Evolutionary conservation across 176 grass and related monocot species (phyloP).

Genomic region (Oryza australiensis): DNA sequence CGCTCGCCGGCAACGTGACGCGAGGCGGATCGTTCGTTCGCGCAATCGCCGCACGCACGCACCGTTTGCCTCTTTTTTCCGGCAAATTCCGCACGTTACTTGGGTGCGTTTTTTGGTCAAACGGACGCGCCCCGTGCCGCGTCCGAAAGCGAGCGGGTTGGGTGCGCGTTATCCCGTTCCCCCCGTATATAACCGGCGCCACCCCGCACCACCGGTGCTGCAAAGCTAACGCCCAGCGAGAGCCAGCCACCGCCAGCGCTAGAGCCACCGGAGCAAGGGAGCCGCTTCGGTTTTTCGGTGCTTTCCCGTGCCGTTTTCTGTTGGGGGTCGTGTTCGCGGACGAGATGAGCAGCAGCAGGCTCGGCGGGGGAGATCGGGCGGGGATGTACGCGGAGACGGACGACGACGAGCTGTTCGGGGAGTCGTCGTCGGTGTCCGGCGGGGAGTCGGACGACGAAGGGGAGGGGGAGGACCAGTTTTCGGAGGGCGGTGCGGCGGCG

Average conservation of each 20-base stretch:
- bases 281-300: neutral
- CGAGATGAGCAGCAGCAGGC: conserved; percentile 33
- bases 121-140: neutral
- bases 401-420: conserved; percentile 42
- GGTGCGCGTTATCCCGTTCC: neutral
- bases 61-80: neutral
- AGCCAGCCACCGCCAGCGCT: neutral
- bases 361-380: neutral
- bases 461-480: conserved; percentile 24
- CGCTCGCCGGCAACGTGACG: neutral
- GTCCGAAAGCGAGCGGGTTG: conserved; percentile 20
- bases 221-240: neutral
- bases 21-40: neutral
- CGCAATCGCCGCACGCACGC: neutral
- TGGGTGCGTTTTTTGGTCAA: neutral
- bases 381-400: conserved; percentile 33
- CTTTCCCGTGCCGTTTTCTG: neutral
- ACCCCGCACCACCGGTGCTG: conserved; percentile 3
- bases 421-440: conserved; percentile 38
- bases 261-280: neutral
- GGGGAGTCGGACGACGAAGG: conserved; percentile 42
- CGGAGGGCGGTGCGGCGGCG: conserved; percentile 11
- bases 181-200: conserved; percentile 28
- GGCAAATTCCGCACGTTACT: conserved; percentile 18
- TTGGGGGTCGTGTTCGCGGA: neutral